Base-by-base conservation (phyloP, 2,329 filamentous ascomycete genomes). In the Aspergillus hiratsukae region DNA sequence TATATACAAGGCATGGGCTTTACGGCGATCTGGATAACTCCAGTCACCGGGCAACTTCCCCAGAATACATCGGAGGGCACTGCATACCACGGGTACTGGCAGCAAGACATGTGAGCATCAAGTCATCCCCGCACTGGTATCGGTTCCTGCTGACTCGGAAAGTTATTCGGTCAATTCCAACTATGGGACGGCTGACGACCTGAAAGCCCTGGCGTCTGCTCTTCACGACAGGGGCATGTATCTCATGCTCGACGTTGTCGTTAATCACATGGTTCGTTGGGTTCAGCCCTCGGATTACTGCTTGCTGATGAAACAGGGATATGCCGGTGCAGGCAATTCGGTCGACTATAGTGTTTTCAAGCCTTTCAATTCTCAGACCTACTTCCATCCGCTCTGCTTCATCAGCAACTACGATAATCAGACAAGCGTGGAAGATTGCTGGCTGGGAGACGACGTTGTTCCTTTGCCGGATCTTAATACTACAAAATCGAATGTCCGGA, bases 381-480 rank as follows among this genome's bases (percentile, higher is more conserved):
- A 85, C 63, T 89, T 83, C 71, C 85, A 89, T 66, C 48, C 78
- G 1, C 82, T 80, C 64, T 89, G 87, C 70, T 64, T 66, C 3
- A 76, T 83, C 52, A 59, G 55, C 17, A 66, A 87, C 68, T 86
- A 84, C 71, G 66, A 69, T 40, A 71, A 86, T 65, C 75, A 83
- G 60, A 75, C 68, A 1, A 75, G 70, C 21, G 66, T 70, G 2
- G 67, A 73, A 48, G 45, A 71, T 17, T 88, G 85, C 74, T 83
- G 81, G 81, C 72, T 81, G 19, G 80, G 80, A 21, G 77, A 80
- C 56, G 75, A 74, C n/a, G 78, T 75, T 17, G 79, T 83, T n/a
- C 76, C 79, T 0, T 80, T 89, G 0, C 84, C 86, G 0, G 86
- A 89, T 61, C 69, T 89, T 11, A 74, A 83, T 55, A 89, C 86